Percentiles rank a stretch among this genome's conserved stretches.
These are phyloP conservation scores for sunflower (Helianthus annuus) DNA, from an alignment of 129 eudicot species.

Conservation along the genomic window DNA sequence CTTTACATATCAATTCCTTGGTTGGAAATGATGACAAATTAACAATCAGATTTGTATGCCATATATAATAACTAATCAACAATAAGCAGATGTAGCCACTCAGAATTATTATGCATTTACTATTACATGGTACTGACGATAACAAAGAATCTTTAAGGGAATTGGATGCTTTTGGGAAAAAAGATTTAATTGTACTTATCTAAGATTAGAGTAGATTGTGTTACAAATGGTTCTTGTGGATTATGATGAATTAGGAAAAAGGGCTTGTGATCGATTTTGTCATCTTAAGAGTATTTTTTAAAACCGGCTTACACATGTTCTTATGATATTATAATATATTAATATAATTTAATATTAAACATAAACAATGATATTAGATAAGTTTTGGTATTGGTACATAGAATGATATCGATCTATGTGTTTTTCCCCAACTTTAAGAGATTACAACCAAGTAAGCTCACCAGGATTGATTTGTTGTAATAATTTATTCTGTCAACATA, in stretches of 20 bases:
- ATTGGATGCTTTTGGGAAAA: slow-evolving; percentile 5
- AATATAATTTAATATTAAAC: background rate
- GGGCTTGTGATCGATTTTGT: slow-evolving; percentile 18
- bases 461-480: too few species aligned
- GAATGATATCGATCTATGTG: background rate
- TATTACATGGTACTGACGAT: slow-evolving; percentile 19
- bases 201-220: slow-evolving; percentile 15
- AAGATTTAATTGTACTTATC: slow-evolving; percentile 23
- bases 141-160: slow-evolving; percentile 17
- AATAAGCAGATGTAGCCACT: slow-evolving; percentile 11
- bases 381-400: background rate
- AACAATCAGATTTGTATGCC: too few species aligned
- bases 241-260: slow-evolving; percentile 21
- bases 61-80: background rate
- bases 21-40: slow-evolving; percentile 7
- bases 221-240: slow-evolving; percentile 27
- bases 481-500: too few species aligned
- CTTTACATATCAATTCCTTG: slow-evolving; percentile 6
- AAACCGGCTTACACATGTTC: background rate
- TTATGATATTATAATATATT: background rate
- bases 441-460: too few species aligned
- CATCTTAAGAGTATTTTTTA: slow-evolving; percentile 1
- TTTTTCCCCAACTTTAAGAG: background rate
- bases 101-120: slow-evolving; percentile 4
- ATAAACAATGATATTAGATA: slow-evolving; percentile 7